These are phyloP conservation scores for Fusarium caatingaense DNA, from an alignment of 2,329 filamentous ascomycete genomes.

Conservation along the genomic window DNA sequence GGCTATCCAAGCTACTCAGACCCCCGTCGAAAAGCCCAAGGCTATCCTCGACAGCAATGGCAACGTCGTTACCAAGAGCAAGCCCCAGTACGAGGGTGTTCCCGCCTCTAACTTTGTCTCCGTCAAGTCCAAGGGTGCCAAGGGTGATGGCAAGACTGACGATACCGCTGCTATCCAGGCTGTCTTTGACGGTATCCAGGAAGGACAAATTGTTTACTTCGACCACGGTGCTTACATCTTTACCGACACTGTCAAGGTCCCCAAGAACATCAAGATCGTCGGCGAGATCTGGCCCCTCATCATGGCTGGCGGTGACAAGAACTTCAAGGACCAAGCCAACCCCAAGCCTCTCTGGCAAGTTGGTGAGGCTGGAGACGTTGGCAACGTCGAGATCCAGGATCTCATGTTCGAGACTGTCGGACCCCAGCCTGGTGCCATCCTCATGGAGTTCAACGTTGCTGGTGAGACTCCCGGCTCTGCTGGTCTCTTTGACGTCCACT, in stretches of 20 bases:
- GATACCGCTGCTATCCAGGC: constrained; percentile 88
- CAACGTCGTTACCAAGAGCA: constrained; percentile 82
- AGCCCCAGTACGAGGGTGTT: constrained; percentile 85
- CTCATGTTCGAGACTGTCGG: constrained; percentile 87
- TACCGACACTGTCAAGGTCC: constrained; percentile 76
- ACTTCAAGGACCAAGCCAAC: constrained; percentile 79
- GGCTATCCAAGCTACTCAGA: constrained; percentile 69
- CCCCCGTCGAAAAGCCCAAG: constrained; percentile 70
- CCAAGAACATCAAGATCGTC: constrained; percentile 85
- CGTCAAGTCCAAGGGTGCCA: constrained; percentile 84
- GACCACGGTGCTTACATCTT: constrained; percentile 80
- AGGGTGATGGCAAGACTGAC: constrained; percentile 87
- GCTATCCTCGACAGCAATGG: constrained; percentile 72
- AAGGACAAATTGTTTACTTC: constrained; percentile 77
- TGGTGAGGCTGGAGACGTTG: constrained; percentile 79
- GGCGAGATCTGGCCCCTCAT: constrained; percentile 94
- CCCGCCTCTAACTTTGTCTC: constrained; percentile 79
- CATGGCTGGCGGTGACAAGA: constrained; percentile 77
- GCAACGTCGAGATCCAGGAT: constrained; percentile 88
- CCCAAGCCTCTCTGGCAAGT: constrained; percentile 89
- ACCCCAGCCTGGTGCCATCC: constrained; percentile 84
- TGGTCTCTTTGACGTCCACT: constrained; percentile 95
- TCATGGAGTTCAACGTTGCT: constrained; percentile 91
- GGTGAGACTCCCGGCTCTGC: constrained; percentile 74
- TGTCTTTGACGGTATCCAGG: constrained; percentile 74